phyloP scores from a whole-genome alignment of 805 yeast genomes.

The Ogataea pini region DNA sequence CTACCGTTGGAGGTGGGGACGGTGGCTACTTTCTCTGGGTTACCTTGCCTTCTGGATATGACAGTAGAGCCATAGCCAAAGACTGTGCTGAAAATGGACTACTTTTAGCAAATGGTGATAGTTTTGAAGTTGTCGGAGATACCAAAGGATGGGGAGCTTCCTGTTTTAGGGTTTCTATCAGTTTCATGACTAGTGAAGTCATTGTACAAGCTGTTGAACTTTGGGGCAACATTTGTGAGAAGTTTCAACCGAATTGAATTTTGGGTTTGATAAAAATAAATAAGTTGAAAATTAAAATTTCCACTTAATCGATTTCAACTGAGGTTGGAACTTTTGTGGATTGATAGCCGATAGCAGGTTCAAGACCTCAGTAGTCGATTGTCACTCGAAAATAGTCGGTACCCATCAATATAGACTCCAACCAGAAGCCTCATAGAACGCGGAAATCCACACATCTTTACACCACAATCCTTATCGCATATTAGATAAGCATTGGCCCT shows the following conservation, averaged over 20 bases:
- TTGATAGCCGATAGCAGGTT: no score
- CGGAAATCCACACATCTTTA: no score
- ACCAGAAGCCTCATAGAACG: no score
- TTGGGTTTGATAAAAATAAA: no score
- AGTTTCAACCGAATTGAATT: background rate
- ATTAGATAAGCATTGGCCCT: no score
- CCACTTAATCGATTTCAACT: no score
- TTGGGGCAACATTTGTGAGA: constrained; percentile 47
- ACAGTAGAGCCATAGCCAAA: constrained; percentile 34
- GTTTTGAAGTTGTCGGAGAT: constrained; percentile 74
- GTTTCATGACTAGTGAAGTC: constrained; percentile 48
- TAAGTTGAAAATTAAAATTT: no score
- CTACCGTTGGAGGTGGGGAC: constrained; percentile 58
- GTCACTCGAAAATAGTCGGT: no score
- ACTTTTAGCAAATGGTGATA: constrained; percentile 67
- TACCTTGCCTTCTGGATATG: constrained; percentile 47
- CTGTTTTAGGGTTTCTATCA: constrained; percentile 57
- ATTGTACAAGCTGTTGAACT: constrained; percentile 49
- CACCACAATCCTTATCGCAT: no score
- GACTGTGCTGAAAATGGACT: constrained; percentile 49
- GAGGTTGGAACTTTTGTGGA: no score
- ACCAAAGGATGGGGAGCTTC: constrained; percentile 58
- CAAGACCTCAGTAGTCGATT: no score
- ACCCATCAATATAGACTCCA: no score
- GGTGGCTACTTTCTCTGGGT: constrained; percentile 92